phyloP scores from a whole-genome alignment of 805 yeast genomes.

The Saccharomycopsis selenospora region DNA sequence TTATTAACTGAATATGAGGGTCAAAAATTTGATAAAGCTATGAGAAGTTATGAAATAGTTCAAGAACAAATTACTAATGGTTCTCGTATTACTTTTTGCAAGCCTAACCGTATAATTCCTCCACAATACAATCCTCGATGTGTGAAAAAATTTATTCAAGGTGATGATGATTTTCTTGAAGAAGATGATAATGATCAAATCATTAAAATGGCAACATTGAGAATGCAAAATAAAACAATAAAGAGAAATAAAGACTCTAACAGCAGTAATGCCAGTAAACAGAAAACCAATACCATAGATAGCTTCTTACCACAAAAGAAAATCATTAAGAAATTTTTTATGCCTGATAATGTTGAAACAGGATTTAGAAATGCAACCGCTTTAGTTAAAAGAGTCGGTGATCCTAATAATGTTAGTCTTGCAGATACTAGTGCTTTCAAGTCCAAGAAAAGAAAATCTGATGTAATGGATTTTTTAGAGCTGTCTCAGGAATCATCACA shows the following conservation, averaged over 20 bases:
- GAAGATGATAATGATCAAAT: slow-evolving; percentile 59
- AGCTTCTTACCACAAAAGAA: slow-evolving; percentile 9
- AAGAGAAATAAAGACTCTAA: slow-evolving; percentile 19
- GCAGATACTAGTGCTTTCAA: neutral
- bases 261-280: slow-evolving; percentile 20
- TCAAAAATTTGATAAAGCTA: slow-evolving; percentile 70
- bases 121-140: slow-evolving; percentile 45
- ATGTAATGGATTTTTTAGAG: slow-evolving; percentile 8
- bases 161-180: slow-evolving; percentile 62
- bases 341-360: slow-evolving; percentile 66
- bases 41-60: slow-evolving; percentile 73
- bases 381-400: slow-evolving; percentile 33
- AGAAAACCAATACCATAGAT: neutral
- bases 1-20: slow-evolving; percentile 74
- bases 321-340: slow-evolving; percentile 45
- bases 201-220: slow-evolving; percentile 57
- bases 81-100: slow-evolving; percentile 35
- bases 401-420: neutral
- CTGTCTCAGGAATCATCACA: slow-evolving; percentile 1
- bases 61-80: slow-evolving; percentile 60
- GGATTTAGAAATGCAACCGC: slow-evolving; percentile 52
- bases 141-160: slow-evolving; percentile 47
- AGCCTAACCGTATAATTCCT: slow-evolving; percentile 67
- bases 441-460: slow-evolving; percentile 1
- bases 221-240: slow-evolving; percentile 40